Conservation (phyloP, 768 basidiomycete genomes). For the Termitomyces sp. region DNA sequence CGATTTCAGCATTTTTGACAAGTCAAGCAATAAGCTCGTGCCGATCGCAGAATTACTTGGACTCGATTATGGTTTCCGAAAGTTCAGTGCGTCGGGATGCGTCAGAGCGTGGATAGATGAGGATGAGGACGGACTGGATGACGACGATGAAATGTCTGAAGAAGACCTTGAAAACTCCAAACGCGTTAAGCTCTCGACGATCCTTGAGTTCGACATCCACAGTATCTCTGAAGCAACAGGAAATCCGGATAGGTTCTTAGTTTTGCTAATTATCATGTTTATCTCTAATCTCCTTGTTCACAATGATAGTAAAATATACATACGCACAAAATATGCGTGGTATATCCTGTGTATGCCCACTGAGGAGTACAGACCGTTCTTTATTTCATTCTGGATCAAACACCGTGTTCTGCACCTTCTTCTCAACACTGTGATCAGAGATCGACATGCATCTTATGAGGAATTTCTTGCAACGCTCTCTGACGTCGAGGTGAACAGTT, state of each 20-base stretch:
- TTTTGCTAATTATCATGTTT: background rate
- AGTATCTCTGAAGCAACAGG: conserved; percentile 22
- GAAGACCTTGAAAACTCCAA: conserved; percentile 21
- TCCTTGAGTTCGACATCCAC: conserved; percentile 46
- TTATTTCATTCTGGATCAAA: conserved; percentile 38
- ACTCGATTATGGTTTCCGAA: conserved; percentile 18
- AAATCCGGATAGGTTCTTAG: conserved; percentile 41
- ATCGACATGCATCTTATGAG: conserved; percentile 30
- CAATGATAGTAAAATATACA: conserved; percentile 49
- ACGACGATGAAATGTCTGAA: conserved; percentile 23
- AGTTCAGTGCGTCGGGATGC: conserved; percentile 36
- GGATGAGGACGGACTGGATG: conserved; percentile 24
- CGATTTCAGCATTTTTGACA: conserved; percentile 50
- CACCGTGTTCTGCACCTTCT: conserved; percentile 49
- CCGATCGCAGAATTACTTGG: conserved; percentile 33
- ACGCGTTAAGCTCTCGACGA: conserved; percentile 33
- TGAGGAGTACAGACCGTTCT: conserved; percentile 38
- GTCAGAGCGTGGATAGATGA: conserved; percentile 31
- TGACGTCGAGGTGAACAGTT: conserved; percentile 11
- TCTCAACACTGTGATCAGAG: conserved; percentile 28
- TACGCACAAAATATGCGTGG: conserved; percentile 61
- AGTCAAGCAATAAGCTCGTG: conserved; percentile 30
- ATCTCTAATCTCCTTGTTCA: conserved; percentile 10
- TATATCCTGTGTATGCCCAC: conserved; percentile 59
- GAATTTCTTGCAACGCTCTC: conserved; percentile 33